phyloP scores from a whole-genome alignment of 495 filamentous ascomycete species.

The Aspergillus funiculosus region DNA sequence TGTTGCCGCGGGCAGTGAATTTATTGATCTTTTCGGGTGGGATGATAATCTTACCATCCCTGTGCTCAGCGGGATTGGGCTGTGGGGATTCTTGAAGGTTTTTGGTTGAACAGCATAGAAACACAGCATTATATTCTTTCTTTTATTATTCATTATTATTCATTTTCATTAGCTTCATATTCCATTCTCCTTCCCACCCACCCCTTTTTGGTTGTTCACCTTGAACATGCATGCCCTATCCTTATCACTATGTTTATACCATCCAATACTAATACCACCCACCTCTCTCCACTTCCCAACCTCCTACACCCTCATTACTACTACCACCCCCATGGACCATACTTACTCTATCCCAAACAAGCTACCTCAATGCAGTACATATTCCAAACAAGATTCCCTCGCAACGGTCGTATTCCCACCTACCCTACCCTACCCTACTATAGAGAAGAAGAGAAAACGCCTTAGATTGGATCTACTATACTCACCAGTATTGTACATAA shows the following conservation, averaged over 20 bases:
- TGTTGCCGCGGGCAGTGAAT: conserved; percentile 81
- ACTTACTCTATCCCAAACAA: no score
- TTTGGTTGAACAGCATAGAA: conserved; percentile 52
- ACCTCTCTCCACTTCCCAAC: neutral
- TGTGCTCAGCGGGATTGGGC: conserved; percentile 78
- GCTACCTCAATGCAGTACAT: no score
- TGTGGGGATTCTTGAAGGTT: conserved; percentile 89
- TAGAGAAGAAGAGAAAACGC: no score
- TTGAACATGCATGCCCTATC: conserved; percentile 2
- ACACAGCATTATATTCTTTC: no score
- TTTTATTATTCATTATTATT: neutral
- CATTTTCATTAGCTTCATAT: conserved; percentile 1
- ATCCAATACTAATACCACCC: conserved; percentile 8
- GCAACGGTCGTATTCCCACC: no score
- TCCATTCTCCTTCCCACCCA: neutral
- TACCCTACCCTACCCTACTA: no score
- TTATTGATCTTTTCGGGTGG: conserved; percentile 83
- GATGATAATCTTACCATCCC: conserved; percentile 98
- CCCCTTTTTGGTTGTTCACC: neutral
- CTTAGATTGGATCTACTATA: no score
- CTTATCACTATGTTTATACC: conserved; percentile 5
- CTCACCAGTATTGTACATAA: no score
- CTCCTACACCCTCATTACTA: no score
- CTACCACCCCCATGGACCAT: neutral
- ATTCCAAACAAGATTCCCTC: no score